Evolutionary conservation across 331 rosid genomes (phyloP), one percentile per base, ranked within the genome.

Genomic region (Quercus tomentella): DNA sequence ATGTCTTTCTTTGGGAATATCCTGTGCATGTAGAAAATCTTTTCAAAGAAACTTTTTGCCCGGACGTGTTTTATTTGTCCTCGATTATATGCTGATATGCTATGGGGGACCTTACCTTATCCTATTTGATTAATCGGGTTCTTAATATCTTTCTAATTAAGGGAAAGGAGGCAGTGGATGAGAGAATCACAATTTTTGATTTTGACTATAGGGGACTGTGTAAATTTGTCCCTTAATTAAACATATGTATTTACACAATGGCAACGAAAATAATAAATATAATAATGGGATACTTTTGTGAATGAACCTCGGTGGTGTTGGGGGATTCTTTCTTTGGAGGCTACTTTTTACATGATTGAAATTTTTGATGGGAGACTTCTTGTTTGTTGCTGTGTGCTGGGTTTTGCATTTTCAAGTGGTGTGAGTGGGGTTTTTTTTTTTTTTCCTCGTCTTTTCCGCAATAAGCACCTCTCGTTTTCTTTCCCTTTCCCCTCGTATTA

Each of bases 91-190:
- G 91, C 91, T 28, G 52, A 17, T 20, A 56, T 30, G 15, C 75
- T 82, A 60, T 77, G 86, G 63, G 66, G 66, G 63, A 62, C 79
- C 90, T 84, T 84, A 85, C 80, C 80, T 70, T 76, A 69, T 49
- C 78, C 75, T 20, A 8, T 66, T 73, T 81, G 52, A 79, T 84
- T 62, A 14, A 65, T 70, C 54, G 45, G 77, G 82, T 77, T 81
- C 82, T 22, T 74, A 26, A 79, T 79, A 76, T 85, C 81, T 80
- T 84, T 85, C 88, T 55, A 72, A 80, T 80, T 86, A 80, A 67
- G 84, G 82, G 33, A 14, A 49, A 14, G 55, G 4, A 2, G 16
- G 55, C 56, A 85, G 85, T 79, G 90, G 89, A 33, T 10, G 17
- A 11, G 43, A 63, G 79, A 77, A 78, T 82, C 83, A 75, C 33